Percentiles rank a stretch among this genome's conserved stretches.
phyloP scores from a whole-genome alignment of 257 asterid genomes.

The Solanum chilense region DNA sequence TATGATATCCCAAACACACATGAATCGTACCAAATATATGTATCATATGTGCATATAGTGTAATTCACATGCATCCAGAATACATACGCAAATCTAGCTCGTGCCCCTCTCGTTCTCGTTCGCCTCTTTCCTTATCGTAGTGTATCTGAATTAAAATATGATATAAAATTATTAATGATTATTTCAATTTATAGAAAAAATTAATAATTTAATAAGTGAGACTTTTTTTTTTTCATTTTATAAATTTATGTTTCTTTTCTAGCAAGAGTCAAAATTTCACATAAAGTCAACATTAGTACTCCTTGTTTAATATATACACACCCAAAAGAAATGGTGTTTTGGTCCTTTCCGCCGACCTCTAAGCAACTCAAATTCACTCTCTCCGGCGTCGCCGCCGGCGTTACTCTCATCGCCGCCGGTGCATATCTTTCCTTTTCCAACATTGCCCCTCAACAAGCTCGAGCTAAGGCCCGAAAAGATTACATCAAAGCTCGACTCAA shows the following conservation, averaged over 20 bases:
- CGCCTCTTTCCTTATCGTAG: no score
- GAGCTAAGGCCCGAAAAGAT: slow-evolving; percentile 36
- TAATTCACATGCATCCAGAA: no score
- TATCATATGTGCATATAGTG: no score
- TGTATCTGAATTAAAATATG: no score
- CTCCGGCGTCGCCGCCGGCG: slow-evolving; percentile 34
- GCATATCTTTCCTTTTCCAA: slow-evolving; percentile 38
- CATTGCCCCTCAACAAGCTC: slow-evolving; percentile 47
- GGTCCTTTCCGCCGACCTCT: slow-evolving; percentile 20
- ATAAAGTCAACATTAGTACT: not conserved
- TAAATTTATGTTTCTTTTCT: not conserved
- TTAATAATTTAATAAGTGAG: no score
- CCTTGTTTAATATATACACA: not conserved
- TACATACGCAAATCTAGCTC: no score
- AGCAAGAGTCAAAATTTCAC: not conserved
- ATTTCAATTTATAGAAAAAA: no score
- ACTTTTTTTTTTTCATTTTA: not conserved
- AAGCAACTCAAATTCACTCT: slow-evolving; percentile 31
- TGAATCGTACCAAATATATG: not conserved
- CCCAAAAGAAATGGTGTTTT: slow-evolving; percentile 11
- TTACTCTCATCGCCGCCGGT: slow-evolving; percentile 21
- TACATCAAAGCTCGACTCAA: slow-evolving; percentile 40
- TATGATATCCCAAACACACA: no score
- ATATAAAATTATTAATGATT: no score
- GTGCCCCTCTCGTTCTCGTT: fast-evolving